A percentile compares a stretch with the other conserved stretches of the same genome.
Conservation (phyloP, 768 basidiomycete species). For the Russula dissimulans region DNA sequence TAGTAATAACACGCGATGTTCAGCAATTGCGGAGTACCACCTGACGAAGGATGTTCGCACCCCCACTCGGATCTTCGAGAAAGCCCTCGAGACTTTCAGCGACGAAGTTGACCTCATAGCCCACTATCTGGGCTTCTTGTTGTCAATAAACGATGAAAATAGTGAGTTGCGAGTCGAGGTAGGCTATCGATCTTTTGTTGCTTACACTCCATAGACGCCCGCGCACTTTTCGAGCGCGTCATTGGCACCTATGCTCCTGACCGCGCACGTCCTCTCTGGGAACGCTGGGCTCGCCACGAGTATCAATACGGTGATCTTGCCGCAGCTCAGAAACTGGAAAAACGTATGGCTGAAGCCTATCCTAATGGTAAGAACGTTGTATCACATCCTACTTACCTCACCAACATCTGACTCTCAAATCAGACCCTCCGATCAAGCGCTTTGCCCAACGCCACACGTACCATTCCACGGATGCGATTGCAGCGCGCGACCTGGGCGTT, state of each 20-base stretch:
- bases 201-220: slow-evolving; percentile 56
- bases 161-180: slow-evolving; percentile 41
- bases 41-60: slow-evolving; percentile 69
- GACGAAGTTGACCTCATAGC: slow-evolving; percentile 80
- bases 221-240: slow-evolving; percentile 89
- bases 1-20: slow-evolving; percentile 5
- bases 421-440: slow-evolving; percentile 85
- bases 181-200: slow-evolving; percentile 2
- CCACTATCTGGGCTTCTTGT: slow-evolving; percentile 85
- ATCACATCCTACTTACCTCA: neutral
- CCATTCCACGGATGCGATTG: slow-evolving; percentile 79
- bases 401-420: neutral
- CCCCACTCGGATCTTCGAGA: slow-evolving; percentile 88
- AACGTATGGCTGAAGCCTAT: slow-evolving; percentile 80
- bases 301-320: slow-evolving; percentile 92
- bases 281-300: slow-evolving; percentile 92
- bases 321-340: slow-evolving; percentile 81
- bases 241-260: slow-evolving; percentile 70
- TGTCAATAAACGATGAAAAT: slow-evolving; percentile 90
- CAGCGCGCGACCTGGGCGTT: slow-evolving; percentile 80
- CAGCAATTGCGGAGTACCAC: slow-evolving; percentile 94
- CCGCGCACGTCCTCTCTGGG: slow-evolving; percentile 82
- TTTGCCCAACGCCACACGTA: slow-evolving; percentile 84
- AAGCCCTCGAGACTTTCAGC: slow-evolving; percentile 75
- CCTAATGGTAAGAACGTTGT: slow-evolving; percentile 52